Base-by-base conservation (phyloP, 352 stramenopile species). In the Pythium aristosporum region DNA sequence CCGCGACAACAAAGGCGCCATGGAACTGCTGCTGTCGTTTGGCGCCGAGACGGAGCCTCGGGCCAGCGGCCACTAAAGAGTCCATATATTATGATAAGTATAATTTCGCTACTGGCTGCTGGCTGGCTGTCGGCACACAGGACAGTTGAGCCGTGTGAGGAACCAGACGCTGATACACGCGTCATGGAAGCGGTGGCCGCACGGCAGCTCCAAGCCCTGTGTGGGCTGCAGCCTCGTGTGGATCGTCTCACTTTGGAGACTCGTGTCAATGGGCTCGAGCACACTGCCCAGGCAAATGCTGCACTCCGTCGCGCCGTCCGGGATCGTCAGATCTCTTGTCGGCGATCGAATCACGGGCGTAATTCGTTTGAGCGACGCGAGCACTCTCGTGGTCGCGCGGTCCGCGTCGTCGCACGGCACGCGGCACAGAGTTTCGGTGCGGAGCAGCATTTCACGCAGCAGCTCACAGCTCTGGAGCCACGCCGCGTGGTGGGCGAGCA, bases 141-240 rank as follows among this genome's bases (percentile, higher is more conserved):
- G 83, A 50, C 83, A 92, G 57, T 87, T 88, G 20, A 88, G 66
- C 0, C 71, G 70, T 30, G 80, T 66, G 65, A 79, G 71, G 43
- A 89, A 87, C 83, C 83, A 92, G 61, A 80, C 65, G 42, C 76
- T 88, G 37, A 92, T 77, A 60, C 83, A 92, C 21, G 79, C 77
- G 59, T 92, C 83, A 54, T 92, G 83, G 71, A 90, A 92, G n/a
- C 66, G 67, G 57, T 92, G 83, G 50, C 83, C 83, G 55, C 83
- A 92, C 15, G 63, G 47, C 8, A 92, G 63, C 44, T 74, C 72
- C 32, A 87, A 72, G n/a, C 46, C 71, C 23, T 53, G 47, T 4
- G 57, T 57, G 12, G 28, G 62, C 47, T 60, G 61, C 23, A 28
- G 36, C 16, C 28, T 47, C n/a, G 39, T 46, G 13, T 10, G 18